Conservation (phyloP, 2,329 filamentous ascomycete genomes). For the Cladosporium sp. region DNA sequence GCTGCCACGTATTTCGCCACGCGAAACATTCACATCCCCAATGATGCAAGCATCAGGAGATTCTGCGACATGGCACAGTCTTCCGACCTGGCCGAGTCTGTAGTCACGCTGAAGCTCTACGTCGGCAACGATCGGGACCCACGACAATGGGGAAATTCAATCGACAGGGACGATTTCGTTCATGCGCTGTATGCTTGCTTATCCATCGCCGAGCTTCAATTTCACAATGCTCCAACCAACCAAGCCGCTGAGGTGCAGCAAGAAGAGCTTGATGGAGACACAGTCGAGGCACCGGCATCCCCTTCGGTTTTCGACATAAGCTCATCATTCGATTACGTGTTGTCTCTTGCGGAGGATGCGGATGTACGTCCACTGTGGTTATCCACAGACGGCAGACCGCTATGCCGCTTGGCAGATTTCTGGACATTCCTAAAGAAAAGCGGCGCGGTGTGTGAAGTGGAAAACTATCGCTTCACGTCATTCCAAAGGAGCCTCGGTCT, state of each 20-base stretch:
- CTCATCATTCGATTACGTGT: neutral
- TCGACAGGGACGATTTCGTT: neutral
- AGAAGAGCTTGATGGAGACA: too few species aligned
- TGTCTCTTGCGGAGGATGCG: neutral
- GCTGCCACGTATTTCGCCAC: too few species aligned
- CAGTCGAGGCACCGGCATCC: neutral
- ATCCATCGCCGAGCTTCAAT: neutral
- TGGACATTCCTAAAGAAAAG: too few species aligned
- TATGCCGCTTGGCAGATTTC: too few species aligned
- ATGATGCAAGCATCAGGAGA: neutral
- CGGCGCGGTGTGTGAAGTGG: too few species aligned
- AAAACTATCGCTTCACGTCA: too few species aligned
- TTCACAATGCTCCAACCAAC: neutral
- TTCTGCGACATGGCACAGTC: neutral
- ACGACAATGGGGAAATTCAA: neutral
- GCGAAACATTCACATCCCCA: neutral
- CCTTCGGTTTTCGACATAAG: neutral
- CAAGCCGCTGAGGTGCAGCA: neutral
- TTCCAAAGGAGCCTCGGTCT: too few species aligned
- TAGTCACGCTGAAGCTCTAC: neutral
- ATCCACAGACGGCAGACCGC: too few species aligned
- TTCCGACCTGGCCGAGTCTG: neutral
- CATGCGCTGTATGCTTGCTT: neutral
- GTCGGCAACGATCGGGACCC: neutral
- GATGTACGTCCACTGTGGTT: neutral